Conservation (phyloP, 2,329 filamentous ascomycete genomes). For the Allantophomopsis cytisporea region DNA sequence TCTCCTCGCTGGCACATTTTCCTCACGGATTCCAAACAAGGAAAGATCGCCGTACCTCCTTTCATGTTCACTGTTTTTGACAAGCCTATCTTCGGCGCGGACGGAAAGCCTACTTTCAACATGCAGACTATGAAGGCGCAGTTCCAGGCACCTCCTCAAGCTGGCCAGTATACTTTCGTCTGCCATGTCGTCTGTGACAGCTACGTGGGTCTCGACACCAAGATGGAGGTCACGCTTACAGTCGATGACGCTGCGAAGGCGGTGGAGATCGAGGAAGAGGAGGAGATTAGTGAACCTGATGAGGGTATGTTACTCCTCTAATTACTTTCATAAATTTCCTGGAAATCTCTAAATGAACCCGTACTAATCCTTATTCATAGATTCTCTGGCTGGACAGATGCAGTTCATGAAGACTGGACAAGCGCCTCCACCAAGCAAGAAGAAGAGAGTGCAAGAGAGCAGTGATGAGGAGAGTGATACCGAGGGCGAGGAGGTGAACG, state of each 20-base stretch:
- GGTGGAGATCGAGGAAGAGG: constrained; percentile 65
- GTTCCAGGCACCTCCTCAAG: constrained; percentile 86
- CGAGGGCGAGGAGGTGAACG: constrained; percentile 50
- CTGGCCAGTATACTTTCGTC: constrained; percentile 86
- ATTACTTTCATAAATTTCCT: neutral
- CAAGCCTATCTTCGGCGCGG: constrained; percentile 68
- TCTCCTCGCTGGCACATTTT: constrained; percentile 90
- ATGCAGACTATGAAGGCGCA: constrained; percentile 96
- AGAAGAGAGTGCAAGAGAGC: constrained; percentile 47
- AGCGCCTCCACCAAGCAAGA: constrained; percentile 38
- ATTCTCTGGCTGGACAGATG: constrained; percentile 87
- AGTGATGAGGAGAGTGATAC: constrained; percentile 73
- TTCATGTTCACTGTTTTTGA: constrained; percentile 94
- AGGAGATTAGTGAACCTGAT: constrained; percentile 95
- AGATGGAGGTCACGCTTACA: constrained; percentile 76
- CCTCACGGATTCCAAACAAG: constrained; percentile 84
- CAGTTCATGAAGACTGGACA: constrained; percentile 63
- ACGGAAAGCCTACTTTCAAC: constrained; percentile 80
- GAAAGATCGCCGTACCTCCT: constrained; percentile 90
- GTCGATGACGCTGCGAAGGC: constrained; percentile 86
- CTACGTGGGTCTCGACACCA: constrained; percentile 88
- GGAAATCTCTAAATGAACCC: neutral
- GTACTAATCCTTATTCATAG: constrained; percentile 25
- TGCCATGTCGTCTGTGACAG: constrained; percentile 91
- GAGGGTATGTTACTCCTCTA: constrained; percentile 56